Base-by-base conservation (phyloP, 129 eudicot species). In the Gnaphalium uliginosum region DNA sequence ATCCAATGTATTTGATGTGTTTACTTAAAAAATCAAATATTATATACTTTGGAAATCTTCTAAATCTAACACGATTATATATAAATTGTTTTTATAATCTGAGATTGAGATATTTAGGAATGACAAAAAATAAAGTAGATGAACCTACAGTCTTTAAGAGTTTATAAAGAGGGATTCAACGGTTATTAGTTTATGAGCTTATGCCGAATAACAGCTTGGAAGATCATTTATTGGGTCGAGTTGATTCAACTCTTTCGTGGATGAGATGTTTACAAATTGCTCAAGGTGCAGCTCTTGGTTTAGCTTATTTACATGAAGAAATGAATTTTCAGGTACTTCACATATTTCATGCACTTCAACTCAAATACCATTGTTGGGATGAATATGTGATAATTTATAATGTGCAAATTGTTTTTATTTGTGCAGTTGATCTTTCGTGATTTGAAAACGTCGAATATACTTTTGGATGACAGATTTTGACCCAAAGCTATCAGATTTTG, bases 91-190 rank as follows among this genome's bases (percentile, higher is more conserved):
- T n/a, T n/a, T n/a, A n/a, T n/a, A n/a, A n/a, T n/a, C n/a, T n/a
- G n/a, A n/a, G n/a, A n/a, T n/a, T n/a, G n/a, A n/a, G n/a, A n/a
- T n/a, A n/a, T n/a, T n/a, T n/a, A n/a, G n/a, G n/a, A n/a, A n/a
- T n/a, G n/a, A n/a, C n/a, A n/a, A n/a, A n/a, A n/a, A n/a, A n/a
- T n/a, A n/a, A n/a, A n/a, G n/a, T n/a, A n/a, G n/a, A n/a, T n/a
- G n/a, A n/a, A n/a, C n/a, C n/a, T n/a, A n/a, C n/a, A n/a, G n/a
- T n/a, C n/a, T n/a, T n/a, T n/a, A n/a, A n/a, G n/a, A n/a, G n/a
- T n/a, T n/a, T n/a, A n/a, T n/a, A n/a, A n/a, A 88, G 98, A 86
- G 98, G 98, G 77, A 93, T 93, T 25, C 98, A 93, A 67, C 82
- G 98, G 58, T 87, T 93, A 74, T 79, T 93, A 81, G 96, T 93